Base-by-base conservation (phyloP, 257 asterid genomes). In the Primulina tabacum region DNA sequence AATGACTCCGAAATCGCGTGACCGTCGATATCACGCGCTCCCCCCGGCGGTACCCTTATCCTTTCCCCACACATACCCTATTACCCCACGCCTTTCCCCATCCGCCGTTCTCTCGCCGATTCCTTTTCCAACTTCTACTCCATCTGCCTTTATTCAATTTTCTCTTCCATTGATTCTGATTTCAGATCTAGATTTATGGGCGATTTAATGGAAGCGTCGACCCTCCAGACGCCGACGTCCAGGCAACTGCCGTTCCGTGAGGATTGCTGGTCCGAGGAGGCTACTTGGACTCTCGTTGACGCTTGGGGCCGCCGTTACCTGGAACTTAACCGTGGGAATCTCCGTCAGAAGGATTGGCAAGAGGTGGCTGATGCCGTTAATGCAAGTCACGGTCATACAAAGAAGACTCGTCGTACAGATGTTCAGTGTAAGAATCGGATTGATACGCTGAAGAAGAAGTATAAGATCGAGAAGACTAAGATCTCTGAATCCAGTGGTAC, bases 401-500 rank as follows among this genome's bases (percentile, higher is more conserved):
- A 76, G 81, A 89, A 86, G 82, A 83, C 88, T 3, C 83, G 70
- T 17, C 86, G 94, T 6, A 86, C 91, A 24, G 96, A 92, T 59
- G 86, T 90, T 4, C 97, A 90, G 85, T 90, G 98, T 62, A 92
- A 92, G 79, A 86, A 92, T 64, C 89, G 96, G 85, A 92, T 92
- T 66, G 98, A 92, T 78, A 92, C 96, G n/a, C 78, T 92, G 65
- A 92, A 92, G 84, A 92, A 90, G 81, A 92, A 87, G 89, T 90
- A 88, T 52, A 92, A 92, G 82, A 61, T 71, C 28, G 97, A 92
- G 83, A 90, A 81, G 72, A 83, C 87, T 7, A 92, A 88, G 78
- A 75, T 85, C 53, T 70, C 67, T 0, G 91, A 86, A 9, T 74
- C 87, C 1, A 78, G 75, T 71, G 96, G 89, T 58, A 57, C 68